Base-by-base conservation (phyloP, 1,284 basidiomycete genomes). In the Phlebopus sp. region DNA sequence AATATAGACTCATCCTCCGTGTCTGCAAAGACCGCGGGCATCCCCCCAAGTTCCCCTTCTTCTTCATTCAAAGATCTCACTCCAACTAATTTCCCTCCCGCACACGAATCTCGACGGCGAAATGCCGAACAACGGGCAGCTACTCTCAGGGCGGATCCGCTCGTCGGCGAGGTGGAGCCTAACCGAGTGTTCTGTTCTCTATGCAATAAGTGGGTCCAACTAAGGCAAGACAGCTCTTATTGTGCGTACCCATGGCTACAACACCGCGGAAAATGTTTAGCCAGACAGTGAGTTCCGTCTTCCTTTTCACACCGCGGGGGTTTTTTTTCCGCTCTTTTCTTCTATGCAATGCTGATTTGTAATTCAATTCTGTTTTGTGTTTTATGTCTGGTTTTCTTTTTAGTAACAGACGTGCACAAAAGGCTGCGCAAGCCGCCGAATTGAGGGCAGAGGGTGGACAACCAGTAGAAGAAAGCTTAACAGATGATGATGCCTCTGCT, bases 161-260 rank as follows among this genome's bases (percentile, higher is more conserved):
- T 84, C 11, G 76, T 87, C 42, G 74, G 74, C 29, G 74, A 79
- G 47, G 85, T 90, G 34, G 85, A 89, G 58, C 79, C 85, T 0
- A 86, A 84, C 59, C 73, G 84, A 19, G 85, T 88, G 1, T 86
- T 87, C 58, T 89, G 86, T 59, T 72, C 73, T 4, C 64, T 87
- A 2, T 89, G 86, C 60, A 73, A 77, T 56, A 88, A 89, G 64
- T 89, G 86, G 86, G 85, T 88, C 1, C 85, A 86, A 61, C 71
- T 88, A 23, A 66, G 86, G 40, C 84, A 87, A 60, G 85, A 88
- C 56, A 77, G 74, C 50, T 79, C 78, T 38, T 88, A 81, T 61
- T 88, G 86, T 54, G 82, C 84, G 41, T 86, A 87, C 62, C 85
- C 86, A 19, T 88, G 86, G 85, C 59, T 79, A 46, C 84, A 86